These are phyloP conservation scores for Flueggea neowawraea DNA, from an alignment of 441 rosid species.

Conservation along the genomic window DNA sequence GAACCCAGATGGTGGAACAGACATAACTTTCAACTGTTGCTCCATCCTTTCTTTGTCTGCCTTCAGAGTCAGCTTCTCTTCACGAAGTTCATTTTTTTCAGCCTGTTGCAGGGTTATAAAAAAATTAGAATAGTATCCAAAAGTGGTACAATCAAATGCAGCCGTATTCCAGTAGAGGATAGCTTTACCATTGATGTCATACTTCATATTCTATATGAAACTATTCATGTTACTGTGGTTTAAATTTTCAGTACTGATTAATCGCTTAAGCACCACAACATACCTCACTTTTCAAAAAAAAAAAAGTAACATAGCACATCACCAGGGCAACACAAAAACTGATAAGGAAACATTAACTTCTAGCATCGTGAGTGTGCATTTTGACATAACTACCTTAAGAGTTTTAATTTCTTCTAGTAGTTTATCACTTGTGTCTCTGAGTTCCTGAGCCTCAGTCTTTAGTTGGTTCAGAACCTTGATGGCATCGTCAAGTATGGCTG, in stretches of 20 bases:
- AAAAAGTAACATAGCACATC: too few species aligned
- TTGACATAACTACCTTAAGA: constrained; percentile 51
- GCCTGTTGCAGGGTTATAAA: constrained; percentile 35
- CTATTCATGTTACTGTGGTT: too few species aligned
- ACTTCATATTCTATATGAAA: too few species aligned
- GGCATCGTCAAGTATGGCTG: constrained; percentile 82
- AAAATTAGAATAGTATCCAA: neutral
- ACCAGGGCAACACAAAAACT: neutral
- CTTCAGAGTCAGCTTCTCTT: constrained; percentile 73
- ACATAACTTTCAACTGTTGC: constrained; percentile 59
- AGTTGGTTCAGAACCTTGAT: constrained; percentile 73
- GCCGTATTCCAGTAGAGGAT: too few species aligned
- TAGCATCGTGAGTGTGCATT: too few species aligned
- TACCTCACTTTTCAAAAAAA: neutral
- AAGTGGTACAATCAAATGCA: too few species aligned
- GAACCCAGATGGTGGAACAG: constrained; percentile 53
- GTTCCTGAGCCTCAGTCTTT: constrained; percentile 69
- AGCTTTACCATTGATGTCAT: too few species aligned
- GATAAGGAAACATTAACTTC: neutral
- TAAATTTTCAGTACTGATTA: too few species aligned
- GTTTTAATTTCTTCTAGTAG: constrained; percentile 70
- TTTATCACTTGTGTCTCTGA: constrained; percentile 75
- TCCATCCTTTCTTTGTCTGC: constrained; percentile 76
- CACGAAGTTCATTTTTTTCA: constrained; percentile 85
- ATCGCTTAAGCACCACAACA: too few species aligned